phyloP scores from a whole-genome alignment of 2,329 filamentous ascomycete species.

The Neonectria neomacrospora region DNA sequence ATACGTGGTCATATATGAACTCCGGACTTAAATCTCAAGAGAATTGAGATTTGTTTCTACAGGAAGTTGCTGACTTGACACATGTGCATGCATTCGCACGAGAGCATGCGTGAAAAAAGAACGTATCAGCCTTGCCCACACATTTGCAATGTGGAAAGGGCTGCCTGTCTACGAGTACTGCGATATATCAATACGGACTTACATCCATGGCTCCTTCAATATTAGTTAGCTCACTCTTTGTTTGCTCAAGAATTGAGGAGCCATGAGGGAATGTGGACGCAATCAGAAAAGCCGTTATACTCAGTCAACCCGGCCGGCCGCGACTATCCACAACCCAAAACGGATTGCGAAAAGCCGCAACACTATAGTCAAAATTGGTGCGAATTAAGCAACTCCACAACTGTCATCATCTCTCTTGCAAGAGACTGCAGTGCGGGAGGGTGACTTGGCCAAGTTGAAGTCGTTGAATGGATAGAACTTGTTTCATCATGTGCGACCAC shows the following conservation, averaged over 20 bases:
- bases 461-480: slow-evolving; percentile 83
- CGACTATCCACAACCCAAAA: slow-evolving; percentile 60
- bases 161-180: not conserved
- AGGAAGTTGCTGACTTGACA: not conserved
- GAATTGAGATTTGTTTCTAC: no score
- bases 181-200: not conserved
- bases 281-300: slow-evolving; percentile 74
- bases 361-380: slow-evolving; percentile 72
- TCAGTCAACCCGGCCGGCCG: slow-evolving; percentile 73
- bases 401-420: slow-evolving; percentile 66
- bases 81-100: no score
- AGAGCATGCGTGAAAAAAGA: not conserved
- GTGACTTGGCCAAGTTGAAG: slow-evolving; percentile 74
- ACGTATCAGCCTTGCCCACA: not conserved
- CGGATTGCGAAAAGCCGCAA: slow-evolving; percentile 59
- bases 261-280: not conserved
- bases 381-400: slow-evolving; percentile 75
- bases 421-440: slow-evolving; percentile 74
- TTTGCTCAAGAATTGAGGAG: not conserved
- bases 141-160: not conserved
- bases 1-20: no score
- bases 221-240: slow-evolving; percentile 10
- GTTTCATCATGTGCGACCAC: slow-evolving; percentile 51
- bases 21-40: no score
- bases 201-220: not conserved